Evolutionary conservation across 495 filamentous ascomycete genomes (phyloP).

Genomic region (Cladorrhinum samala): DNA sequence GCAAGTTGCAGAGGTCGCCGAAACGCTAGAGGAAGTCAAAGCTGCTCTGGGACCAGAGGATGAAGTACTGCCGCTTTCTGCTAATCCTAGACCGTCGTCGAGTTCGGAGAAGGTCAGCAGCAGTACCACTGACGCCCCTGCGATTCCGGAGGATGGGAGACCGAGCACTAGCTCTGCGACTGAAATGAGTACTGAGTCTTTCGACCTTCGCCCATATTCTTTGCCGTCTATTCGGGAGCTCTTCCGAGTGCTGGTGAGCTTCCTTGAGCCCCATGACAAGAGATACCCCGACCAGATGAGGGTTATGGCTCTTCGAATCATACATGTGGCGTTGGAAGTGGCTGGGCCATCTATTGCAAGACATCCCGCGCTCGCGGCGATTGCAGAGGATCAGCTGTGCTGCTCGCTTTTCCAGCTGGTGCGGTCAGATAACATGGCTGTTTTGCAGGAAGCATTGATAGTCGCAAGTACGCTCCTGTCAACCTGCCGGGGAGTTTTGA

Average conservation of each 20-base stretch:
- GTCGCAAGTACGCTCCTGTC: slow-evolving; percentile 86
- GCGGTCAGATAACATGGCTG: slow-evolving; percentile 88
- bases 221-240: slow-evolving; percentile 90
- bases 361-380: slow-evolving; percentile 78
- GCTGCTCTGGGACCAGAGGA: slow-evolving; percentile 19
- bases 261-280: slow-evolving; percentile 86
- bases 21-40: slow-evolving; percentile 11
- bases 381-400: slow-evolving; percentile 92
- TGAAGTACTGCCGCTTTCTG: slow-evolving; percentile 30
- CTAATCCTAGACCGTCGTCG: slow-evolving; percentile 40
- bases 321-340: slow-evolving; percentile 95
- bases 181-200: slow-evolving; percentile 36
- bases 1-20: slow-evolving; percentile 29
- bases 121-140: slow-evolving; percentile 17
- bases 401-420: slow-evolving; percentile 95
- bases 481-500: slow-evolving; percentile 86
- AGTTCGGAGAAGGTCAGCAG: slow-evolving; percentile 33
- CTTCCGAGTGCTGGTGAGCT: slow-evolving; percentile 89
- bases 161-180: slow-evolving; percentile 29
- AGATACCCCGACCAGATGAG: slow-evolving; percentile 91
- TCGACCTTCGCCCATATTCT: slow-evolving; percentile 78
- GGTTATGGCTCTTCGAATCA: slow-evolving; percentile 94
- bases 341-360: slow-evolving; percentile 92
- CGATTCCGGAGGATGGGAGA: slow-evolving; percentile 17
- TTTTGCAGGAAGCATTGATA: slow-evolving; percentile 84